Conservation (phyloP, 2,329 filamentous ascomycete species). For the Talaromyces sp. region DNA sequence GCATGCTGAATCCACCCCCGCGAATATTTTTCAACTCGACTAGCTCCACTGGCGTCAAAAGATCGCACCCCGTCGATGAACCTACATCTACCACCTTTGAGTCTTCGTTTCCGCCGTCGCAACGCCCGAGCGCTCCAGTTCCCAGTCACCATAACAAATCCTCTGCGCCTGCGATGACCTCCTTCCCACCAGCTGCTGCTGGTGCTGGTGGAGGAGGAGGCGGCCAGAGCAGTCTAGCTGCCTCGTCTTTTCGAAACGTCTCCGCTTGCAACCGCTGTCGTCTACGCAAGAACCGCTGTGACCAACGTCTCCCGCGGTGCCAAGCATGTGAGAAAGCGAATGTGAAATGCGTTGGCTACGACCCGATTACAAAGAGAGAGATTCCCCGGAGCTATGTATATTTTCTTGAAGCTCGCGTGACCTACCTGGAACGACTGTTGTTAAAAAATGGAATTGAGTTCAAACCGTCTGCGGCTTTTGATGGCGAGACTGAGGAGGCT, state of each 20-base stretch:
- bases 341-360: slow-evolving; percentile 89
- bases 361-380: slow-evolving; percentile 93
- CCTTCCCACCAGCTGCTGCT: slow-evolving; percentile 17
- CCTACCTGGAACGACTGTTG: slow-evolving; percentile 75
- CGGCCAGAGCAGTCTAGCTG: slow-evolving; percentile 22
- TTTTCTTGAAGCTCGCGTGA: slow-evolving; percentile 83
- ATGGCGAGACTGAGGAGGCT: slow-evolving; percentile 27
- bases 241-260: slow-evolving; percentile 70
- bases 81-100: slow-evolving; percentile 19
- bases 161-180: slow-evolving; percentile 12
- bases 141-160: background rate
- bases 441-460: slow-evolving; percentile 65
- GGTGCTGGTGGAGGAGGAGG: slow-evolving; percentile 7
- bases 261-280: slow-evolving; percentile 93
- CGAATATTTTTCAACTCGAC: slow-evolving; percentile 22
- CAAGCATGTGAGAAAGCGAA: slow-evolving; percentile 89
- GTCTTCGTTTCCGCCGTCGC: slow-evolving; percentile 15
- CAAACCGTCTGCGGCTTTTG: slow-evolving; percentile 65
- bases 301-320: slow-evolving; percentile 87
- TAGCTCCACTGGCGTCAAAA: slow-evolving; percentile 32
- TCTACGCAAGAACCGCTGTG: slow-evolving; percentile 88
- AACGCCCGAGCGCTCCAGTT: slow-evolving; percentile 3
- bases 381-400: slow-evolving; percentile 92
- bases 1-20: slow-evolving; percentile 31
- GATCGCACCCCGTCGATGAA: slow-evolving; percentile 28